phyloP scores from a whole-genome alignment of 73 alveolate species.

The Paramecium sonneborni region DNA sequence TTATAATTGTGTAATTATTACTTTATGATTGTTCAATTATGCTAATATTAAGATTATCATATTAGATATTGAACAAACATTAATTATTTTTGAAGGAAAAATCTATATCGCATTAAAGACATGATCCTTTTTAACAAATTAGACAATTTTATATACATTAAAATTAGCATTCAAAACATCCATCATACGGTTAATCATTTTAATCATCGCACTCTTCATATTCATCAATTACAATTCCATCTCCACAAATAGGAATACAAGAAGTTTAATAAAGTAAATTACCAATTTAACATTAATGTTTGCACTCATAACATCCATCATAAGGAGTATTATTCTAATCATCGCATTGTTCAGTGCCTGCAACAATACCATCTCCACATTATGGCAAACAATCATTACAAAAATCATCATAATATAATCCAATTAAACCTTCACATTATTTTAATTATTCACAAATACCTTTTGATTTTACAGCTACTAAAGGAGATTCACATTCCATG shows the following conservation, averaged over 20 bases:
- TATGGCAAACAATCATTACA: neutral
- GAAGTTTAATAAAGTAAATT: neutral
- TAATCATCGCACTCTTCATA: neutral
- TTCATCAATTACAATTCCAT: neutral
- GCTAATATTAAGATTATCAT: neutral
- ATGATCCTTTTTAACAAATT: neutral
- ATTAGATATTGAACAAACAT: neutral
- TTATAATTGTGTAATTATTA: no score
- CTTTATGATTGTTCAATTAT: neutral
- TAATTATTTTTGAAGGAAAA: neutral
- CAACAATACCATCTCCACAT: constrained; percentile 63
- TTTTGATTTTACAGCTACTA: constrained; percentile 50
- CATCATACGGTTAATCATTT: neutral
- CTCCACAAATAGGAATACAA: constrained; percentile 69
- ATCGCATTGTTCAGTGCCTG: constrained; percentile 38
- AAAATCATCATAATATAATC: constrained; percentile 57
- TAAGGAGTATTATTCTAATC: neutral
- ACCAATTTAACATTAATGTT: neutral
- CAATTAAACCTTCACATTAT: constrained; percentile 66
- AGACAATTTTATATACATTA: neutral
- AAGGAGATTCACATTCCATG: neutral
- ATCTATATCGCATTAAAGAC: neutral
- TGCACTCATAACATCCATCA: constrained; percentile 9
- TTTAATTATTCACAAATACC: constrained; percentile 42
- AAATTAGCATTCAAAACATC: neutral